Conservation (phyloP, 371 early-diverging fungal genomes). For the Mortierella sp. region DNA sequence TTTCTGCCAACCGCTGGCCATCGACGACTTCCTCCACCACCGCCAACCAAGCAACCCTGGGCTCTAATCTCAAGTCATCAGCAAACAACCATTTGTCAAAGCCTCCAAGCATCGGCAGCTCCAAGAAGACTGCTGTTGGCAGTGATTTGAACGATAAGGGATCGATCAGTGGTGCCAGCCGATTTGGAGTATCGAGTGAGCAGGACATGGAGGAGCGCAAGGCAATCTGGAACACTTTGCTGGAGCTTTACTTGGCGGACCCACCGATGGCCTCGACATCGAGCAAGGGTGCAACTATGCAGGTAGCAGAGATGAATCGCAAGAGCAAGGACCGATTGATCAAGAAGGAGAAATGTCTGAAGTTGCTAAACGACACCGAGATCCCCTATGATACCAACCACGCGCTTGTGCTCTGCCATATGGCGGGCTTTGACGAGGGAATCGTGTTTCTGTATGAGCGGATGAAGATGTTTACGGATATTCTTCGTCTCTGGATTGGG, state of each 20-base stretch:
- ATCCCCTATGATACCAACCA: constrained; percentile 91
- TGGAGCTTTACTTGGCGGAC: constrained; percentile 91
- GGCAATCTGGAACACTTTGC: constrained; percentile 89
- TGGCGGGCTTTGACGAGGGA: constrained; percentile 87
- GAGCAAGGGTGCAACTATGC: constrained; percentile 51
- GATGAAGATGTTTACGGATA: constrained; percentile 84
- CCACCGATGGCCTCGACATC: constrained; percentile 29
- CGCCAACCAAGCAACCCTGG: constrained; percentile 9
- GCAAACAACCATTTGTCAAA: background rate
- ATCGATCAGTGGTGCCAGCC: constrained; percentile 53
- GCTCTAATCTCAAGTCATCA: constrained; percentile 32
- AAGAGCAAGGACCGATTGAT: constrained; percentile 54
- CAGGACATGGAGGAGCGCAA: constrained; percentile 70
- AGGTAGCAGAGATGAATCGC: constrained; percentile 55
- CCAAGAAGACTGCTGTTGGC: constrained; percentile 15
- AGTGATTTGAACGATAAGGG: constrained; percentile 38
- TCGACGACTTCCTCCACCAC: constrained; percentile 3
- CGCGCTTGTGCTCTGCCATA: constrained; percentile 90
- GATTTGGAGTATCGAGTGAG: constrained; percentile 24
- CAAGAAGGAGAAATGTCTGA: constrained; percentile 64
- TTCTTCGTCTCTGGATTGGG: constrained; percentile 86
- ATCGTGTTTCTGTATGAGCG: constrained; percentile 90
- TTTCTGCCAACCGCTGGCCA: constrained; percentile 60
- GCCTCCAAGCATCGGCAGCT: constrained; percentile 23
- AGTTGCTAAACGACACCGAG: constrained; percentile 67